A percentile compares a stretch with the other conserved stretches of the same genome.
Evolutionary conservation across 1,284 basidiomycete genomes (phyloP).

Genomic region (Ceratobasidium sp.): DNA sequence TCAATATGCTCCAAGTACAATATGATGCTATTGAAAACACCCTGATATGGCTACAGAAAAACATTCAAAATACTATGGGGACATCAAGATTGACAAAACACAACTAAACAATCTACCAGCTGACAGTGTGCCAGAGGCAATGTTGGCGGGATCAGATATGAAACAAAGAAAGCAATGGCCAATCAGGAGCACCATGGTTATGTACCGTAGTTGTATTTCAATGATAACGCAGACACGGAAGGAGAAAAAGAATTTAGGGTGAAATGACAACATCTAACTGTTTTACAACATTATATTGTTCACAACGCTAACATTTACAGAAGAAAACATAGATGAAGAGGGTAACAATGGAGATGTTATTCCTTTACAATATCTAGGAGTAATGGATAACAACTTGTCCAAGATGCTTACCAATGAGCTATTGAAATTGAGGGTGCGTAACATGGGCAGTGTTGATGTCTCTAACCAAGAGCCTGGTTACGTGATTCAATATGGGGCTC

Average conservation of each 20-base stretch:
- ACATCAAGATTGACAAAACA: slow-evolving; percentile 7
- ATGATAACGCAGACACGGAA: neutral
- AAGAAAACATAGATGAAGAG: neutral
- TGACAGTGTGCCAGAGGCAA: slow-evolving; percentile 41
- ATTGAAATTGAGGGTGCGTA: slow-evolving; percentile 31
- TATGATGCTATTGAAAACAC: slow-evolving; percentile 52
- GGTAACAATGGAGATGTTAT: slow-evolving; percentile 18
- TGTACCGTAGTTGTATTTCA: neutral
- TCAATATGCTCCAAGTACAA: slow-evolving; percentile 53
- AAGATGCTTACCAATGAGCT: slow-evolving; percentile 3
- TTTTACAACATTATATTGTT: no score
- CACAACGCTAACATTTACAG: slow-evolving; percentile 11
- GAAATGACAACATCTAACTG: neutral
- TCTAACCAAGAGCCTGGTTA: slow-evolving; percentile 37
- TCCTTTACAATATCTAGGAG: slow-evolving; percentile 36
- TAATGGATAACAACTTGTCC: slow-evolving; percentile 36
- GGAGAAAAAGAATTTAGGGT: neutral
- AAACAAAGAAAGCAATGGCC: neutral
- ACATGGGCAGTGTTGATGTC: neutral
- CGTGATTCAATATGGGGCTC: slow-evolving; percentile 39
- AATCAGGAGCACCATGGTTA: slow-evolving; percentile 20
- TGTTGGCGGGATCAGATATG: slow-evolving; percentile 14
- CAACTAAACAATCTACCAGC: slow-evolving; percentile 27
- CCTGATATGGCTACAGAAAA: slow-evolving; percentile 32
- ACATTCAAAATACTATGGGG: slow-evolving; percentile 31